Evolutionary conservation across 192 early-diverging fungal genomes (phyloP).

Genomic region (Oehlia diaphana): DNA sequence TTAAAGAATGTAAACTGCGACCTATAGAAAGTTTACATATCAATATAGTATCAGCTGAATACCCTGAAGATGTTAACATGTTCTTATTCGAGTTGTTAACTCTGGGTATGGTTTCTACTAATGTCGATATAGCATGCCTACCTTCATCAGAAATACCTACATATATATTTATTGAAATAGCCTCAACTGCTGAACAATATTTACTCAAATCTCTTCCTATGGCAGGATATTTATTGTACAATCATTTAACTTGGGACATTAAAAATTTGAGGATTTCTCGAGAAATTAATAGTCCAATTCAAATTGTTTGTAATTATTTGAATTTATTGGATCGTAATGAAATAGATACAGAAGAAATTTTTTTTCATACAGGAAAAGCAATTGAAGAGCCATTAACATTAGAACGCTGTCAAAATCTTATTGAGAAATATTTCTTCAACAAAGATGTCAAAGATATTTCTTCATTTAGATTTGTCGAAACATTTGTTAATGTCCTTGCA

Average conservation of each 20-base stretch:
- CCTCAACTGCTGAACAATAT: slow-evolving; percentile 22
- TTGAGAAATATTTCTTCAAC: slow-evolving; percentile 29
- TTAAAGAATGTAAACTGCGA: slow-evolving; percentile 10
- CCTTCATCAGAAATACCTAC: not conserved
- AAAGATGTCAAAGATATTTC: not conserved
- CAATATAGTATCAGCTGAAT: not conserved
- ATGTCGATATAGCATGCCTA: not conserved
- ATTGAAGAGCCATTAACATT: not conserved
- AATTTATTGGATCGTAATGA: not conserved
- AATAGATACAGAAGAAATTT: slow-evolving; percentile 22
- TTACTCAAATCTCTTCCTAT: slow-evolving; percentile 23
- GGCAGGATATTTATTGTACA: not conserved
- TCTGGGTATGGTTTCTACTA: not conserved
- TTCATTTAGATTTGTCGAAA: slow-evolving; percentile 30
- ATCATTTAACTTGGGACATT: slow-evolving; percentile 22
- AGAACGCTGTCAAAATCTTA: slow-evolving; percentile 12
- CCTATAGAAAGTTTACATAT: not conserved
- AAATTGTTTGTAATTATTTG: slow-evolving; percentile 23
- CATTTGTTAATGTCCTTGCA: slow-evolving; percentile 32
- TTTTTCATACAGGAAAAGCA: not conserved
- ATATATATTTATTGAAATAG: slow-evolving; percentile 27
- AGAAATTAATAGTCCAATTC: slow-evolving; percentile 25
- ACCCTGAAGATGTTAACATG: slow-evolving; percentile 18
- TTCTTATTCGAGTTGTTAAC: not conserved
- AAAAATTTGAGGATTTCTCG: slow-evolving; percentile 15